These are phyloP conservation scores for Cladosporium colombiae DNA, from an alignment of 2,329 filamentous ascomycete genomes.

Conservation along the genomic window DNA sequence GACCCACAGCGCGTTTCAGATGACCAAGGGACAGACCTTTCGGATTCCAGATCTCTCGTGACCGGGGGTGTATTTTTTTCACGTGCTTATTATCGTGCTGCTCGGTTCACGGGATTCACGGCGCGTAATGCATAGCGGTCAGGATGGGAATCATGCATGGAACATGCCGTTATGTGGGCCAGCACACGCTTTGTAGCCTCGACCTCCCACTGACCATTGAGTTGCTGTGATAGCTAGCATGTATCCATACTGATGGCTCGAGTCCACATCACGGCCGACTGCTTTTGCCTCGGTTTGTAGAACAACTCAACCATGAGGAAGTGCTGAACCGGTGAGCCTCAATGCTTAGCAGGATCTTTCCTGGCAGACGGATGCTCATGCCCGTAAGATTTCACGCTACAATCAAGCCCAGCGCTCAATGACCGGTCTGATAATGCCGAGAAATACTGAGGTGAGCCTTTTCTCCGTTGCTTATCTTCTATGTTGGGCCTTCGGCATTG, in stretches of 20 bases:
- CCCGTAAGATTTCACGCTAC: neutral
- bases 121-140: neutral
- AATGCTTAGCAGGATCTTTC: neutral
- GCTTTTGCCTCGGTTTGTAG: neutral
- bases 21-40: neutral
- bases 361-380: neutral
- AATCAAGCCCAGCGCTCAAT: neutral
- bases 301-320: neutral
- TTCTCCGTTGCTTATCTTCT: neutral
- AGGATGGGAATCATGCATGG: neutral
- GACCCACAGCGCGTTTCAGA: slow-evolving; percentile 9
- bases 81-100: neutral
- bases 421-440: neutral
- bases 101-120: slow-evolving; percentile 8
- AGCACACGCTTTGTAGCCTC: neutral
- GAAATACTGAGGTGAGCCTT: no score
- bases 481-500: neutral
- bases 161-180: neutral
- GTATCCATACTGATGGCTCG: neutral
- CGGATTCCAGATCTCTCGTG: slow-evolving; percentile 2
- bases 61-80: neutral
- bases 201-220: neutral
- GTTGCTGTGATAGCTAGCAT: neutral
- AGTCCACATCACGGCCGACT: neutral
- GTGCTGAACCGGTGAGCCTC: neutral